These are phyloP conservation scores for Phycomyces nitens DNA, from an alignment of 192 early-diverging fungal genomes.

Conservation along the genomic window DNA sequence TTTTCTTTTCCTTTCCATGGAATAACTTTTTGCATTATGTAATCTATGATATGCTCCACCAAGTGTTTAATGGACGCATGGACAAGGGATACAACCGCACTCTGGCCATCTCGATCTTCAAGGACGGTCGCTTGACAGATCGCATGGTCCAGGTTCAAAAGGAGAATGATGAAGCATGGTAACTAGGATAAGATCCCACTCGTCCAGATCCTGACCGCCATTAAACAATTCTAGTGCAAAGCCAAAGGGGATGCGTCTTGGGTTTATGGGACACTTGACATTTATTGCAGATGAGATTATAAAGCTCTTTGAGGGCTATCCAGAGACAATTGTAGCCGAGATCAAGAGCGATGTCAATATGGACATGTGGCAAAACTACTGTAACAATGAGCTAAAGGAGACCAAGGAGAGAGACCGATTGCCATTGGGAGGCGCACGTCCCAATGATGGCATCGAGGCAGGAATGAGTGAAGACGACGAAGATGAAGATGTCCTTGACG, in stretches of 20 bases:
- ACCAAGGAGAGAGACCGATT: slow-evolving; percentile 32
- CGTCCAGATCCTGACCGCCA: too few species aligned
- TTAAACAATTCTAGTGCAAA: slow-evolving; percentile 64
- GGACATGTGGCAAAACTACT: slow-evolving; percentile 52
- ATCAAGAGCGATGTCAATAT: slow-evolving; percentile 43
- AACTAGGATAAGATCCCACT: too few species aligned
- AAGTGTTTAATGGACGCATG: slow-evolving; percentile 91
- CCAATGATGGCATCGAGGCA: slow-evolving; percentile 29
- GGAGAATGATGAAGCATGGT: slow-evolving; percentile 80
- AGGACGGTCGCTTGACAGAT: slow-evolving; percentile 80
- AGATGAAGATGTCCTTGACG: slow-evolving; percentile 24
- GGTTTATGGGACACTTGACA: slow-evolving; percentile 98
- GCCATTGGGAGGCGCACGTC: slow-evolving; percentile 46
- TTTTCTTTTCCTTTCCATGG: slow-evolving; percentile 94
- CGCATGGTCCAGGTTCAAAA: slow-evolving; percentile 86
- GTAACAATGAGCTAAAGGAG: slow-evolving; percentile 20
- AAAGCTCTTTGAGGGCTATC: slow-evolving; percentile 78
- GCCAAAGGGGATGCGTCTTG: slow-evolving; percentile 86
- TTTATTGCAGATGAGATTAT: slow-evolving; percentile 95
- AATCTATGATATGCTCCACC: slow-evolving; percentile 97
- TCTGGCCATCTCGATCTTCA: slow-evolving; percentile 66
- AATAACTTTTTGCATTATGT: slow-evolving; percentile 99
- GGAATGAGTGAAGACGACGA: slow-evolving; percentile 27
- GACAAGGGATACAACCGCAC: slow-evolving; percentile 55
- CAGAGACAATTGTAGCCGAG: slow-evolving; percentile 27